Conservation (phyloP, 2,329 filamentous ascomycete genomes). For the Colletotrichum sp. region DNA sequence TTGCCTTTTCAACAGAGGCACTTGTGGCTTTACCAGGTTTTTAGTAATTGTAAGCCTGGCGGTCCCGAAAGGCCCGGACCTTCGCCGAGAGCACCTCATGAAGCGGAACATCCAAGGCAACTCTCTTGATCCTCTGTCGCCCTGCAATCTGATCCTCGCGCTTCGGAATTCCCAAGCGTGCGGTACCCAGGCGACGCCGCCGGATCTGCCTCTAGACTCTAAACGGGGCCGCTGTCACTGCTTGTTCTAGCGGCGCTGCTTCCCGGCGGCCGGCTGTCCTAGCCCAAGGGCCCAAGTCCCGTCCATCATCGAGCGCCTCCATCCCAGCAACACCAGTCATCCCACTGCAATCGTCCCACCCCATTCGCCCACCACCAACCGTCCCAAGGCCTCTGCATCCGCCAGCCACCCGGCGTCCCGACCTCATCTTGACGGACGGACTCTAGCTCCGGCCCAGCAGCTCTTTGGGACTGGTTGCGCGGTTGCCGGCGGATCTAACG, state of each 20-base stretch:
- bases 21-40: not conserved
- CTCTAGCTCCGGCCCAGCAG: not conserved
- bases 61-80: not conserved
- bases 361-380: not conserved
- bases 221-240: not conserved
- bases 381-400: not conserved
- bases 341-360: not conserved
- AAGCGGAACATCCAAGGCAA: not conserved
- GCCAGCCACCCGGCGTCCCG: not conserved
- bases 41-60: not conserved
- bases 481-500: not conserved
- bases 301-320: not conserved
- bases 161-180: not conserved
- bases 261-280: not conserved
- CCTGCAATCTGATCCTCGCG: not conserved
- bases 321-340: not conserved
- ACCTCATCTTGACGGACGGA: not conserved
- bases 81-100: not conserved
- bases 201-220: not conserved
- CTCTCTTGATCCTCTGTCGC: not conserved
- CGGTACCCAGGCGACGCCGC: not conserved
- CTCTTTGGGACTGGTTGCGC: not conserved
- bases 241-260: not conserved
- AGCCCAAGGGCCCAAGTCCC: not conserved
- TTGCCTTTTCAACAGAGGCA: not conserved